Percentiles rank a stretch among this genome's conserved stretches.
phyloP scores from a whole-genome alignment of 306 rosid genomes.

The Lathyrus sativus region DNA sequence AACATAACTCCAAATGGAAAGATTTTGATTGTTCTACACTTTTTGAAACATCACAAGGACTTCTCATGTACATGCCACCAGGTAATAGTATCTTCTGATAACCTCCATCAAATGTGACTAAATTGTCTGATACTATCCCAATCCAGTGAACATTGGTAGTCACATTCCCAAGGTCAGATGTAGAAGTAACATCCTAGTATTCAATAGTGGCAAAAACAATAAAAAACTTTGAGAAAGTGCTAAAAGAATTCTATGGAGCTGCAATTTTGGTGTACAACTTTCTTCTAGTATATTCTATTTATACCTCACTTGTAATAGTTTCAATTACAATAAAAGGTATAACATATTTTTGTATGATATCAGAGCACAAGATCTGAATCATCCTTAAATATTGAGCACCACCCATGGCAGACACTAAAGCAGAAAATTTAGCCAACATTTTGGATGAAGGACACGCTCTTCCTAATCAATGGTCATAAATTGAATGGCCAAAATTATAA shows the following conservation, averaged over 20 bases:
- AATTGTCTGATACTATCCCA: conserved; percentile 61
- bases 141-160: conserved; percentile 86
- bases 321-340: too few species aligned
- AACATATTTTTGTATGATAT: too few species aligned
- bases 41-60: conserved; percentile 78
- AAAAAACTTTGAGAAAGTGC: background rate
- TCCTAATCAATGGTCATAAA: too few species aligned
- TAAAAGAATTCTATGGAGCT: conserved; percentile 15
- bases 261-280: conserved; percentile 10
- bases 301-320: too few species aligned
- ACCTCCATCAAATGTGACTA: conserved; percentile 73
- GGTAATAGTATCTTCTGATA: conserved; percentile 83
- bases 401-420: too few species aligned
- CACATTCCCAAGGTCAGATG: conserved; percentile 51
- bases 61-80: conserved; percentile 93
- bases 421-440: too few species aligned
- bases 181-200: conserved; percentile 68
- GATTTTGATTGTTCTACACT: conserved; percentile 69
- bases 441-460: too few species aligned
- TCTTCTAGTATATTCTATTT: too few species aligned
- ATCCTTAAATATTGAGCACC: too few species aligned
- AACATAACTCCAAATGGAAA: conserved; percentile 95
- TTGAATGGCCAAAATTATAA: too few species aligned
- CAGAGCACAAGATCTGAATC: too few species aligned
- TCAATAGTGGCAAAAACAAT: conserved; percentile 26